These are phyloP conservation scores for Tulasnella calospora DNA, from an alignment of 768 basidiomycete species.

Conservation along the genomic window DNA sequence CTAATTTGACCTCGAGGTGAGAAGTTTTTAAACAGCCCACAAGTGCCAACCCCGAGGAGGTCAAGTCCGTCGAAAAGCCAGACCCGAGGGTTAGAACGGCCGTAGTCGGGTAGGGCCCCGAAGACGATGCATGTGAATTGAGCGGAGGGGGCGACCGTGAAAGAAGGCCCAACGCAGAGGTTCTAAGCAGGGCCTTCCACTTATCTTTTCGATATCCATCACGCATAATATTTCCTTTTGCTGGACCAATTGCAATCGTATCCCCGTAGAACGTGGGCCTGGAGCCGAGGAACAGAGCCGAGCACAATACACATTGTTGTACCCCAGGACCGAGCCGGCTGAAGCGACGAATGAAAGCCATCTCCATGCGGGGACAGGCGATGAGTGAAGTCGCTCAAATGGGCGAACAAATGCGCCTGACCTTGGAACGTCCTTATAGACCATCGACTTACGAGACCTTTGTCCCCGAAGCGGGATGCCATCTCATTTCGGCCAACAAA, in stretches of 20 bases:
- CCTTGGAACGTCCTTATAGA: neutral
- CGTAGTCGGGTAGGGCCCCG: neutral
- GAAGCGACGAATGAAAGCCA: neutral
- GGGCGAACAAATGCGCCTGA: neutral
- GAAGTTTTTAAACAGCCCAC: neutral
- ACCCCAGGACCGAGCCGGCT: neutral
- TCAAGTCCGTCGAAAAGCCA: neutral
- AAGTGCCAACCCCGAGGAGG: constrained; percentile 1
- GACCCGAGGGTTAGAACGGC: neutral
- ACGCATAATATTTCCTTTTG: neutral
- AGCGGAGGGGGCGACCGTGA: neutral
- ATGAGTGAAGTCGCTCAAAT: neutral
- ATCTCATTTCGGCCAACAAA: constrained; percentile 1
- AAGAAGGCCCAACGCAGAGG: neutral
- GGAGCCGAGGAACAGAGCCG: neutral
- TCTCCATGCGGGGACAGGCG: neutral
- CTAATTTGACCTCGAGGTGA: neutral
- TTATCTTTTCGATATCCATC: neutral
- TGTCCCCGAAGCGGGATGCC: neutral
- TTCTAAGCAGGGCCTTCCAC: neutral
- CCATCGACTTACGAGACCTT: neutral
- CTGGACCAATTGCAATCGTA: neutral
- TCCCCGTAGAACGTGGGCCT: neutral
- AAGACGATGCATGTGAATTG: neutral
- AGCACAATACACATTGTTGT: neutral